Evolutionary conservation across 768 basidiomycete species (phyloP), one percentile per base, ranked within the genome.

Genomic region (Hericium coralloides): DNA sequence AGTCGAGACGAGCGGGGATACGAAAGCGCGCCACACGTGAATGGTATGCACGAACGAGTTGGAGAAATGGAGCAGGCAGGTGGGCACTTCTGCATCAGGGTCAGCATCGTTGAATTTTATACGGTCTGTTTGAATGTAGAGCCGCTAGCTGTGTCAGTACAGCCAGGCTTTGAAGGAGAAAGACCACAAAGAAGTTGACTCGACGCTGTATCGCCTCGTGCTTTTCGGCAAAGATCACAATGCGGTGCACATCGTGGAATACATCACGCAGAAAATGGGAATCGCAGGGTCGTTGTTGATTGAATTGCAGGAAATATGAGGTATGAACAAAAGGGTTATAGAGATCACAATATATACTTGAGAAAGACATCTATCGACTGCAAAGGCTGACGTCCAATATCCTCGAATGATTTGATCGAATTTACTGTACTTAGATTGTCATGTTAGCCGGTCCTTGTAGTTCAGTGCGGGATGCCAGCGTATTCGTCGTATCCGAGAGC

Each of bases 401-500:
- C 31, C 31, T 31, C 31, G 8, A 26, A 31, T 31, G 31, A 31
- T 8, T 6, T 6, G 31, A 31, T 31, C 31, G 31, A 31, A 9
- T 31, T 31, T 31, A 31, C 31, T 31, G 31, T 31, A 31, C 8
- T 31, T 31, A 31, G 8, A 31, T 9, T 31, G 7, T 6, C 10
- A 9, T 9, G 31, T 9, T 2, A 31, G 31, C 7, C 10, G 31
- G 31, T 31, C 31, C 0, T 6, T 31, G 38, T 12, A 45, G 15
- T 45, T 54, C 26, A 54, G 2, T 54, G 12, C 18, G 87, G 84
- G 58, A 95, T 91, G 2, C 92, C 92, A 4, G 81, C 81, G 61
- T 81, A 85, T 65, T 95, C 92, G 55, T 92, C 88, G 60, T 86
- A 89, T 8, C 93, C 93, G 37, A 97, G 78, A 2, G 90, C 85